Evolutionary conservation across 495 filamentous ascomycete species (phyloP).

Genomic region (Collariella sp.): DNA sequence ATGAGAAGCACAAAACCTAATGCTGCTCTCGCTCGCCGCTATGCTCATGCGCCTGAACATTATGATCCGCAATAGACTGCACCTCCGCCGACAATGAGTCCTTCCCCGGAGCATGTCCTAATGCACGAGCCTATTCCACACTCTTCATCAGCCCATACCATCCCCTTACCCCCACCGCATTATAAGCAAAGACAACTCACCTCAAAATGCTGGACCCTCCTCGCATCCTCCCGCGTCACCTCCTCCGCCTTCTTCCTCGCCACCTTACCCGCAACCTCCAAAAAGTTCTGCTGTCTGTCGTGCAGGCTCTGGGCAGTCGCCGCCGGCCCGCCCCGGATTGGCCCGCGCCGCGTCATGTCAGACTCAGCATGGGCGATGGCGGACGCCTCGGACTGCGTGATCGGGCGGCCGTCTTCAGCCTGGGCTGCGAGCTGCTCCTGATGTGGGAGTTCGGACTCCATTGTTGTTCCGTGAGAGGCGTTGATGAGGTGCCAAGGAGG

Average conservation of each 20-base stretch:
- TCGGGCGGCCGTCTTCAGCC: constrained; percentile 17
- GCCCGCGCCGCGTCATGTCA: constrained; percentile 21
- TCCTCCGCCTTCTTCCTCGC: constrained; percentile 23
- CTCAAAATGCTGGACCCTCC: constrained; percentile 24
- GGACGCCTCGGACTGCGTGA: constrained; percentile 19
- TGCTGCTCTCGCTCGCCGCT: background rate
- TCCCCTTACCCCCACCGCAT: too few relatives aligned
- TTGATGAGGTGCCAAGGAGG: too few relatives aligned
- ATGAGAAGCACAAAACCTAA: too few relatives aligned
- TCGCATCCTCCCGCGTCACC: constrained; percentile 26
- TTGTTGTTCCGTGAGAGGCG: too few relatives aligned
- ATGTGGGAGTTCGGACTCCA: constrained; percentile 15
- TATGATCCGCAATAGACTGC: constrained; percentile 28
- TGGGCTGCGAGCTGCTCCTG: constrained; percentile 19
- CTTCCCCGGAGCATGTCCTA: constrained; percentile 19
- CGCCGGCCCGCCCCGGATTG: constrained; percentile 22
- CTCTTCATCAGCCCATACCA: too few relatives aligned
- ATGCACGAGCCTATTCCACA: constrained; percentile 15
- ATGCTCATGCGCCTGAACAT: constrained; percentile 1
- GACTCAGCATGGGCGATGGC: constrained; percentile 18
- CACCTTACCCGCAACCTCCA: constrained; percentile 22
- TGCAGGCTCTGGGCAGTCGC: constrained; percentile 25
- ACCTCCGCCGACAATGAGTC: constrained; percentile 24
- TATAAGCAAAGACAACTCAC: constrained; percentile 5
- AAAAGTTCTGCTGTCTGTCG: constrained; percentile 26